Base-by-base conservation (phyloP, 306 rosid genomes). In the Corylus heterophylla region DNA sequence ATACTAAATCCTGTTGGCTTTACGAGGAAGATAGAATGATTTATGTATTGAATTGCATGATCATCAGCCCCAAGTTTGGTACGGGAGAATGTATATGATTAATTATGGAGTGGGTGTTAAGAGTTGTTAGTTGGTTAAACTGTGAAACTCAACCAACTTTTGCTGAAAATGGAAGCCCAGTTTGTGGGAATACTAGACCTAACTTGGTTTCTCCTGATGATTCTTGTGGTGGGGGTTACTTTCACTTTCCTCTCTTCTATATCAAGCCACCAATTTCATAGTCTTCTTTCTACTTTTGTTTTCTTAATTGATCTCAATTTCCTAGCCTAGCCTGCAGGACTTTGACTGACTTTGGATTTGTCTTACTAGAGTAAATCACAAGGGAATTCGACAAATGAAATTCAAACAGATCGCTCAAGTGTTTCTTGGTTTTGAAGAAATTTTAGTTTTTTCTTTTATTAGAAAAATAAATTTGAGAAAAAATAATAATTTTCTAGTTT, bases 21-120 rank as follows among this genome's bases (percentile, higher is more conserved):
- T 88, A 73, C 73, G 82, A 82, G 82, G 81, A 89, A 91, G 92
- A 4, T 82, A 88, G 85, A 86, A 86, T 92, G 88, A 92, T 90
- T 84, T 80, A 58, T 76, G 74, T 81, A 87, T 64, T 86, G 86
- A 88, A 71, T 69, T 37, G 84, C 69, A 76, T 74, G 78, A 51
- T 63, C 74, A 51, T 63, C 71, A 74, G 74, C 78, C 78, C 86
- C 35, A 83, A 83, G 87, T 88, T 87, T 90, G 89, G 89, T 89
- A 79, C 78, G 79, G 31, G 76, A 76, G 74, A 81, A 25, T 76
- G 44, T 5, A 7, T 5, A 48, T 69, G 54, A 39, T 81, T 78
- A 56, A 80, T 80, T 71, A 75, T 84, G 92, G 80, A 85, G 91
- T 87, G 87, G 87, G 87, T 79, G 86, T 59, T 70, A 35, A 71